Evolutionary conservation across 208 protist species (phyloP).

Genomic region (Naegleria lovaniensis): DNA sequence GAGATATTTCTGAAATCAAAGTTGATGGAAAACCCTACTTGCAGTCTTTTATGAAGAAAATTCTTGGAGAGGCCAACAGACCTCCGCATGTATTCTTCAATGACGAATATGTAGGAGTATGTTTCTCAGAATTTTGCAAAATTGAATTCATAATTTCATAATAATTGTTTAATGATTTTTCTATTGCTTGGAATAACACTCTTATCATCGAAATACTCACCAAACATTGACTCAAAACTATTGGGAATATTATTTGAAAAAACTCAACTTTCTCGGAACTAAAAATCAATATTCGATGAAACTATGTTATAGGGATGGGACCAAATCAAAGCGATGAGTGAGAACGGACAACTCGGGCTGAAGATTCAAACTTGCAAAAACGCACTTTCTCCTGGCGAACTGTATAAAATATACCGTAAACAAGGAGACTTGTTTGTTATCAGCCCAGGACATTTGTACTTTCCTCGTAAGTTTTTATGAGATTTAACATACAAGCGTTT

Average conservation of each 20-base stretch:
- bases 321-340: not conserved
- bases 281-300: not conserved
- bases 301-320: not conserved
- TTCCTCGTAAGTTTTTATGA: not conserved
- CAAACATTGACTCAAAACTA: too few species aligned
- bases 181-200: too few species aligned
- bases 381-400: not conserved
- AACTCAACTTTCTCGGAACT: not conserved
- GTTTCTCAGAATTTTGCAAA: not conserved
- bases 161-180: too few species aligned
- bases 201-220: too few species aligned
- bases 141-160: too few species aligned
- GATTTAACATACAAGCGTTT: not conserved
- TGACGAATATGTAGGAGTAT: not conserved
- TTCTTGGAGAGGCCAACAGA: not conserved
- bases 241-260: too few species aligned
- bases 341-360: not conserved
- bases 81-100: conserved; percentile 20
- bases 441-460: not conserved
- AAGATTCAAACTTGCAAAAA: not conserved
- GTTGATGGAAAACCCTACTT: conserved; percentile 16
- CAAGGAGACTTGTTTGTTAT: conserved; percentile 11
- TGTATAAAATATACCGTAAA: not conserved
- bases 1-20: conserved; percentile 10
- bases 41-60: not conserved